Base-by-base conservation (phyloP, 2,329 filamentous ascomycete genomes). In the Cladosporium sp. region DNA sequence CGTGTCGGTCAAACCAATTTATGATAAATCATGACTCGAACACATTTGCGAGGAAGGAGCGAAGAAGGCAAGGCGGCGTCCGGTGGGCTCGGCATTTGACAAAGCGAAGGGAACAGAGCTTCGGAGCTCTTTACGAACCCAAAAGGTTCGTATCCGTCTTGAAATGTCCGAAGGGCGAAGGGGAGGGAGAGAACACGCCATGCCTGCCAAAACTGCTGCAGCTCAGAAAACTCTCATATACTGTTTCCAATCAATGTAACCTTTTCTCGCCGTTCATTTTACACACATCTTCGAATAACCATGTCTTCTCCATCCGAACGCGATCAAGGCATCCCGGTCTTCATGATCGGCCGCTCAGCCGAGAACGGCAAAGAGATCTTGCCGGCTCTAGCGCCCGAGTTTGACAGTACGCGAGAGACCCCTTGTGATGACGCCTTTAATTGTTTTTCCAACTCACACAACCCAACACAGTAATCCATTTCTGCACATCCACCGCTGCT, bases 341-440 rank as follows among this genome's bases (percentile, higher is more conserved):
- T 62, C 21, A 62, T 62, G 59, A 62, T 62, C 59, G 59, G 59
- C 44, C 59, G 59, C 28, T 62, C 59, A 16, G 46, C n/a, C 59
- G 59, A 62, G 29, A 62, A 62, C 44, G 59, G 44, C 44, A 52
- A 35, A 23, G 44, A 37, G 29, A 50, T 62, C n/a, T 28, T 62
- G 46, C 59, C 59, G 21, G 46, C 44, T n/a, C 59, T 62, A 62
- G 59, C 44, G 29, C 59, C 46, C 23, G 29, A 52, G 23, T 62
- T 62, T 37, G 59, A 62, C 46, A 52, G 59, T 62, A 62, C 28
- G 59, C n/a, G n/a, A 52, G 26, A 37, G 35, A 37, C 12, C 46
- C 56, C n/a, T 23, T 44, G 40, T 23, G 28, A 16, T 7, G 3
- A 35, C 31, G 31, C 14, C 23, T 31, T 31, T 5, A 2, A 37